phyloP scores from a whole-genome alignment of 768 basidiomycete genomes.

The Amanita polypyramis region DNA sequence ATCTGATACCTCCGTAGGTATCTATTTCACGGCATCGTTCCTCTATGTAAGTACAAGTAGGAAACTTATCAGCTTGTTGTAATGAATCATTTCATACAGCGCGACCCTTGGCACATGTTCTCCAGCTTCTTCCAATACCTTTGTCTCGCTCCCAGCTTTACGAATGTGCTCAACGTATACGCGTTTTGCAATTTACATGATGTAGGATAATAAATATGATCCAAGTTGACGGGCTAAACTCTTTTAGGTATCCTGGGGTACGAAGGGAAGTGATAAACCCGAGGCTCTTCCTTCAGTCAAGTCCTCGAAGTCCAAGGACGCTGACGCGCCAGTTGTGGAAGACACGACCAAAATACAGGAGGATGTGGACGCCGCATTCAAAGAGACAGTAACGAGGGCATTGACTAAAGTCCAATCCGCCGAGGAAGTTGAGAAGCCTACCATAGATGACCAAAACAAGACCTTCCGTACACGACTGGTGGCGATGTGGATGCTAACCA shows the following conservation, averaged over 20 bases:
- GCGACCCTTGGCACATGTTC: conserved; percentile 98
- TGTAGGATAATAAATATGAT: conserved; percentile 27
- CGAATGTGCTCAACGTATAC: conserved; percentile 92
- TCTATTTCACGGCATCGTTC: conserved; percentile 77
- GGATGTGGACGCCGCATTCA: conserved; percentile 86
- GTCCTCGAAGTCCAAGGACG: conserved; percentile 70
- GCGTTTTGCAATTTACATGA: conserved; percentile 97
- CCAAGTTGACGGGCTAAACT: background rate
- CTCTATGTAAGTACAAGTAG: conserved; percentile 54
- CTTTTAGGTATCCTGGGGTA: conserved; percentile 79
- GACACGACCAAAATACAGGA: conserved; percentile 76
- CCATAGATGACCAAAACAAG: conserved; percentile 81
- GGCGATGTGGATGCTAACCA: conserved; percentile 66
- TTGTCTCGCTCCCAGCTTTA: conserved; percentile 85
- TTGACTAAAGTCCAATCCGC: conserved; percentile 62
- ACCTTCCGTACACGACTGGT: conserved; percentile 90
- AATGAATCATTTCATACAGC: conserved; percentile 27
- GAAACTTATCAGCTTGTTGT: background rate
- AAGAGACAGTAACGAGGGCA: conserved; percentile 83
- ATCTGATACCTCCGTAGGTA: conserved; percentile 30
- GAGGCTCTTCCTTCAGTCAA: conserved; percentile 85
- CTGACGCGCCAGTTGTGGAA: conserved; percentile 72
- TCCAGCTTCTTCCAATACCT: conserved; percentile 90
- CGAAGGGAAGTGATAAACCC: conserved; percentile 90
- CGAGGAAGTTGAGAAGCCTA: conserved; percentile 68